Base-by-base conservation (phyloP, 495 filamentous ascomycete genomes). In the Letharia columbiana region DNA sequence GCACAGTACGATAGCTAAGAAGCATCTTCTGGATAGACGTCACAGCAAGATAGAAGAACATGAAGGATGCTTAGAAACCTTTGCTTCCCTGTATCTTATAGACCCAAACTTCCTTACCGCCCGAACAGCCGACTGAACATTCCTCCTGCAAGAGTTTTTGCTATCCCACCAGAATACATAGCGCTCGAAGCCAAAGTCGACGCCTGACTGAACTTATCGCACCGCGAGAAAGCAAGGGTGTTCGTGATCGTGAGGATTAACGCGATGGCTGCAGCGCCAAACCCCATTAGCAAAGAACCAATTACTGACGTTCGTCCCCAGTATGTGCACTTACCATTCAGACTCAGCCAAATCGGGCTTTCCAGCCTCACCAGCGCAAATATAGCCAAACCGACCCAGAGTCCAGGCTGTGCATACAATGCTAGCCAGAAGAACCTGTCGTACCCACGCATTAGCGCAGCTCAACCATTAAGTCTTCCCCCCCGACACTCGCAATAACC, bases 131-230 rank as follows among this genome's bases (percentile, higher is more conserved):
- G 86, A 69, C 89, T 88, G 68, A 96, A 79, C 83, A 98, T 83
- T 60, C 87, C 89, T 65, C 86, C 89, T 18, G 91, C 91, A 71
- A 97, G 79, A 77, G 85, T 95, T 71, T 86, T 83, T 47, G 92
- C 91, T 67, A 97, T 74, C 45, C 89, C 87, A 41, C 91, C 87
- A 40, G 85, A 86, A 66, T 81, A 83, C 61, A 98, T 74, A 10
- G 92, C 94, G 60, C 84, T 86, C 35, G 89, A 92, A 1, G 93
- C 90, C 63, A 93, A 78, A 64, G 87, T 92, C 45, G 89, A 89
- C 31, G 94, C 94, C 75, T 97, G 93, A 75, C 93, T 92, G 76
- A 98, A 98, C 75, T 92, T 94, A 77, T 98, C 94, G 75, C 93
- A 97, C 50, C 94, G 83, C 40, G 93, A 97, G 78, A 98, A 98